A percentile compares a stretch with the other conserved stretches of the same genome.
phyloP scores from a whole-genome alignment of 768 basidiomycete species.

The Flagelloscypha sp. region DNA sequence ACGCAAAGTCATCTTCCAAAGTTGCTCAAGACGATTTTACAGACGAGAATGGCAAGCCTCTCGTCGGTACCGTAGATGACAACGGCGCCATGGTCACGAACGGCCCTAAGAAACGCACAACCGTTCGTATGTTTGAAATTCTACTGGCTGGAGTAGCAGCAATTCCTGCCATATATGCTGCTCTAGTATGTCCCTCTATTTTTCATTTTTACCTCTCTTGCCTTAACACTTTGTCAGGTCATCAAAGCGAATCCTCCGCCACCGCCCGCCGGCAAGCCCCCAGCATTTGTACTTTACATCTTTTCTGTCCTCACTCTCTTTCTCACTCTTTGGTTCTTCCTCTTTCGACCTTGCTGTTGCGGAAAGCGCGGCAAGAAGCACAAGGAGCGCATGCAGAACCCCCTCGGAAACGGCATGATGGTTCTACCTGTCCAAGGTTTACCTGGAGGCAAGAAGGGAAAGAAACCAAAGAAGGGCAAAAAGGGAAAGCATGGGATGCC shows the following conservation, averaged over 20 bases:
- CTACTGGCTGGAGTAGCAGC: conserved; percentile 43
- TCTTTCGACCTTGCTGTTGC: conserved; percentile 52
- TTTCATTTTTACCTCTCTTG: not conserved
- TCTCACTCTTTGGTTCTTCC: conserved; percentile 44
- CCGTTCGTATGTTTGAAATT: conserved; percentile 39
- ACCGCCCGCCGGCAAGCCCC: conserved; percentile 47
- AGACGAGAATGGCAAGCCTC: conserved; percentile 39
- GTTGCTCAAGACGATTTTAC: conserved; percentile 19
- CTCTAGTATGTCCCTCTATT: conserved; percentile 35
- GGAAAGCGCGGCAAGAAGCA: conserved; percentile 5
- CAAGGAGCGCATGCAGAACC: conserved; percentile 5
- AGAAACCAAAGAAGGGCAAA: conserved; percentile 31
- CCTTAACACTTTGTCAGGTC: conserved; percentile 25
- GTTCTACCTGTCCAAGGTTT: conserved; percentile 56
- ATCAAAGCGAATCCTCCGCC: conserved; percentile 45
- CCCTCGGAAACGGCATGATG: conserved; percentile 39
- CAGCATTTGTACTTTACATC: conserved; percentile 50
- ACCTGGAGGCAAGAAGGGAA: conserved; percentile 33
- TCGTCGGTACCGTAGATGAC: conserved; percentile 51
- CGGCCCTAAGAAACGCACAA: conserved; percentile 52
- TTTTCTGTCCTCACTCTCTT: conserved; percentile 47
- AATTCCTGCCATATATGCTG: conserved; percentile 54
- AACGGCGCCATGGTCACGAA: conserved; percentile 54
- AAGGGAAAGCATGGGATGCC: conserved; percentile 29
- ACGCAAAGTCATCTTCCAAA: conserved; percentile 22